phyloP scores from a whole-genome alignment of 371 early-diverging fungal species.

The Mucor plumbeus region DNA sequence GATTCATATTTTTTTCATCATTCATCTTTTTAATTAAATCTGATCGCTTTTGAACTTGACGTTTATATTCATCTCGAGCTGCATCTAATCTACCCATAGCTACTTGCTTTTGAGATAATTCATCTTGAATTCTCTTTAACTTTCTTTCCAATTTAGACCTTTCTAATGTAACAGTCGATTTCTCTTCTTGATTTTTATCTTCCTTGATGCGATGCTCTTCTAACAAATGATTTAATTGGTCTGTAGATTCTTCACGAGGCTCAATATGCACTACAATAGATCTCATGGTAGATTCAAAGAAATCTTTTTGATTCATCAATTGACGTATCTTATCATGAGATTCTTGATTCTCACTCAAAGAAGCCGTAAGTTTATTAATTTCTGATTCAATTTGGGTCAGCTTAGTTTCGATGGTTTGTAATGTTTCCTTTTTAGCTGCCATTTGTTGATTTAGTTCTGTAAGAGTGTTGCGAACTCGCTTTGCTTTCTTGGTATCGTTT shows the following conservation, averaged over 20 bases:
- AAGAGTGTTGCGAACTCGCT: slow-evolving; percentile 53
- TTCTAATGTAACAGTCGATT: not conserved
- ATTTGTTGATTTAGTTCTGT: slow-evolving; percentile 39
- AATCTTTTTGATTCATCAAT: slow-evolving; percentile 45
- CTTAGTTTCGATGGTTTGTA: slow-evolving; percentile 32
- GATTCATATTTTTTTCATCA: not conserved
- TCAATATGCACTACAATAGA: slow-evolving; percentile 56
- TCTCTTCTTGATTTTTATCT: slow-evolving; percentile 6
- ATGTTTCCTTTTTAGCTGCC: slow-evolving; percentile 21
- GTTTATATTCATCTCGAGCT: slow-evolving; percentile 19
- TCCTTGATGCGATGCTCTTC: slow-evolving; percentile 17
- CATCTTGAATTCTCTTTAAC: slow-evolving; percentile 22
- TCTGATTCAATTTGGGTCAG: slow-evolving; percentile 54
- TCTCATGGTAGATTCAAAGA: slow-evolving; percentile 38
- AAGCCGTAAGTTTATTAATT: slow-evolving; percentile 25
- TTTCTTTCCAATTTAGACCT: slow-evolving; percentile 13
- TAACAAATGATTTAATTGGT: slow-evolving; percentile 57
- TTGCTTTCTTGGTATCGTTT: slow-evolving; percentile 76
- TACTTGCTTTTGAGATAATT: slow-evolving; percentile 26
- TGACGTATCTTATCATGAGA: slow-evolving; percentile 46
- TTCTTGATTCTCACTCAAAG: slow-evolving; percentile 39
- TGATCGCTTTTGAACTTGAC: slow-evolving; percentile 20
- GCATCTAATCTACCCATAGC: slow-evolving; percentile 27
- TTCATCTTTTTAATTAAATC: slow-evolving; percentile 21
- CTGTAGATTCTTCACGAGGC: slow-evolving; percentile 57